Conservation (phyloP, 805 yeast genomes). For the Wickerhamomyces chaumierensis region DNA sequence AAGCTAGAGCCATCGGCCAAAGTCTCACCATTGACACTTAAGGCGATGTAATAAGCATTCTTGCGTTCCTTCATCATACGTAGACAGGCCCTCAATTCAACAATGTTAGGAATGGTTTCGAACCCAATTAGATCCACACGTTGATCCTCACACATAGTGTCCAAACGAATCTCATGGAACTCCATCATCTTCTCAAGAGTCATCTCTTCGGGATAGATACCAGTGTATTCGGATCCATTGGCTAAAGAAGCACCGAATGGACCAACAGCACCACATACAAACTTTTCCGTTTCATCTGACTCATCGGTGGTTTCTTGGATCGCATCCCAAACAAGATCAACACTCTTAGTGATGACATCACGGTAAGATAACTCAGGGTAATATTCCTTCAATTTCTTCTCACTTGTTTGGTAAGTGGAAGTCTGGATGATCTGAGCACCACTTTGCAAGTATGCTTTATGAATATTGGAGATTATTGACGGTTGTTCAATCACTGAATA, state of each 20-base stretch:
- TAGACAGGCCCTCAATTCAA: constrained; percentile 42
- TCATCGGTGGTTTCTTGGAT: not conserved
- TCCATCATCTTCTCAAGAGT: constrained; percentile 24
- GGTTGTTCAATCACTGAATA: constrained; percentile 34
- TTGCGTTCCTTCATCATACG: constrained; percentile 22
- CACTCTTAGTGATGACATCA: constrained; percentile 5
- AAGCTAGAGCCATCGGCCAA: constrained; percentile 43
- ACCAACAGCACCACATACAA: constrained; percentile 57
- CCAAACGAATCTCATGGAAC: constrained; percentile 41
- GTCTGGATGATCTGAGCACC: constrained; percentile 47
- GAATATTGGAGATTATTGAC: constrained; percentile 32
- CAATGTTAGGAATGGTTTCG: constrained; percentile 61
- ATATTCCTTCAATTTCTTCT: constrained; percentile 18
- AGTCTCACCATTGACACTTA: constrained; percentile 29
- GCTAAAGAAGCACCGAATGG: constrained; percentile 67
- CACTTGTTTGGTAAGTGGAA: constrained; percentile 43
- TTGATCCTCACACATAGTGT: constrained; percentile 25
- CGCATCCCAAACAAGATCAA: constrained; percentile 6
- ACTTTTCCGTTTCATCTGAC: constrained; percentile 5
- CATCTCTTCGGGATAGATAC: constrained; percentile 37
- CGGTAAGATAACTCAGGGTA: constrained; percentile 17
- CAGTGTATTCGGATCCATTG: constrained; percentile 65
- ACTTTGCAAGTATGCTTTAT: constrained; percentile 34
- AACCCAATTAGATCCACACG: constrained; percentile 47
- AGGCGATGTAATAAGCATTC: constrained; percentile 32